Evolutionary conservation across 73 alveolate species (phyloP).

Genomic region (Paramecium primaurelia): DNA sequence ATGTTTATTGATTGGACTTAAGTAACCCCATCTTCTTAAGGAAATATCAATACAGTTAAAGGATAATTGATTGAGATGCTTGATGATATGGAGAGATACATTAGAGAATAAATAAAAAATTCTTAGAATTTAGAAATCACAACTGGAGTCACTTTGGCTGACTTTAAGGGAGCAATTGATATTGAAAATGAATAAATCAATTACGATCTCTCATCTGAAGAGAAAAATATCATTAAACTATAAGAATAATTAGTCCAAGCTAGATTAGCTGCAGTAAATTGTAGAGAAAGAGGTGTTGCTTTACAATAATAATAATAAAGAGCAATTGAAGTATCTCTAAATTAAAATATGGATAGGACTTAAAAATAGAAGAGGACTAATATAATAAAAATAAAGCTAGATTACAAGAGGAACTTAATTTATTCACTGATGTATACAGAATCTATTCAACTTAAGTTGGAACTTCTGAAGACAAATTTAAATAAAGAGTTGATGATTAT

Average conservation of each 20-base stretch:
- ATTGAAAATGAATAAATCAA: conserved; percentile 29
- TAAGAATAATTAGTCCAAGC: not conserved
- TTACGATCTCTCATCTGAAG: not conserved
- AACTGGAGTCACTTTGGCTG: conserved; percentile 32
- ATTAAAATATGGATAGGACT: not conserved
- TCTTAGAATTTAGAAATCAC: conserved; percentile 30
- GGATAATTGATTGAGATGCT: conserved; percentile 30
- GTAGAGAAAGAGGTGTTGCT: not conserved
- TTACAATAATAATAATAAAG: not conserved
- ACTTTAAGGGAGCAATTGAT: conserved; percentile 52
- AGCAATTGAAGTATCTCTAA: not conserved
- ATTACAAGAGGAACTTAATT: conserved; percentile 21
- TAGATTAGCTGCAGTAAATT: not conserved
- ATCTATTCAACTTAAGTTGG: conserved; percentile 33
- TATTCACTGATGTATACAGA: conserved; percentile 46
- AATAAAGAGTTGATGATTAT: conserved; percentile 28
- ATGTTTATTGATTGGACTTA: conserved; percentile 33
- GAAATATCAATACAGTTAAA: not conserved
- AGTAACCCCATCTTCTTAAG: not conserved
- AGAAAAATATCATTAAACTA: not conserved
- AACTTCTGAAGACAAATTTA: conserved; percentile 37
- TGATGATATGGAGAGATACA: conserved; percentile 42
- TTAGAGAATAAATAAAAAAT: conserved; percentile 5
- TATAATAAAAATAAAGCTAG: conserved; percentile 42
- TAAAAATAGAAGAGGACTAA: not conserved